These are phyloP conservation scores for Cladorrhinum samala DNA, from an alignment of 495 filamentous ascomycete genomes.

Conservation along the genomic window DNA sequence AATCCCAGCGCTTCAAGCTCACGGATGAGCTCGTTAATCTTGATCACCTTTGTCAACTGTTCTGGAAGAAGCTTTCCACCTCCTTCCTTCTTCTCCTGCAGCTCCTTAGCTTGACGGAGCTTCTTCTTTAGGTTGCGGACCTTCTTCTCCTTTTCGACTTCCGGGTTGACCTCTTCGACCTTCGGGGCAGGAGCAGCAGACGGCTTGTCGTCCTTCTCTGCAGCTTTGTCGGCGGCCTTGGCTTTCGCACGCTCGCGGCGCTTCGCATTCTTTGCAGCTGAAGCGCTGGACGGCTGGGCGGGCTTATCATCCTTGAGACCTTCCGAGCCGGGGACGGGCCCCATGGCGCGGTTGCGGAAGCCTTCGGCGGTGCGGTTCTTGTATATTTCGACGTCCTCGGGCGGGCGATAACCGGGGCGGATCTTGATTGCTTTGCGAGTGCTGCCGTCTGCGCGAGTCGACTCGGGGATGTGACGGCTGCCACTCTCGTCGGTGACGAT, in stretches of 20 bases:
- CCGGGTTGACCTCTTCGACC: conserved; percentile 48
- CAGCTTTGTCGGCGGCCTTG: conserved; percentile 49
- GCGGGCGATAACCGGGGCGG: conserved; percentile 85
- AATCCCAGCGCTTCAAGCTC: conserved; percentile 86
- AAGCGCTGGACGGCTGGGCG: conserved; percentile 36
- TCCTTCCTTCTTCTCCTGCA: conserved; percentile 84
- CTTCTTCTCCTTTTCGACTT: conserved; percentile 85
- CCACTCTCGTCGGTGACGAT: conserved; percentile 73
- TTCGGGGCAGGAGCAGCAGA: conserved; percentile 19
- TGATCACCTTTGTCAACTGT: conserved; percentile 95
- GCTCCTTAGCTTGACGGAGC: conserved; percentile 81
- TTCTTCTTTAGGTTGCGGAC: conserved; percentile 94
- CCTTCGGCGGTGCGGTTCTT: conserved; percentile 84
- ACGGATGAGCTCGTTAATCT: conserved; percentile 86
- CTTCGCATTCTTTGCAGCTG: conserved; percentile 80
- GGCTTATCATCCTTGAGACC: conserved; percentile 48
- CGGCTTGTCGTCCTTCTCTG: conserved; percentile 28
- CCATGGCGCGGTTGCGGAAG: conserved; percentile 74
- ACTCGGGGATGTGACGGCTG: conserved; percentile 82
- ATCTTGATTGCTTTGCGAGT: conserved; percentile 88
- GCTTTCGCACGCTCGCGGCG: conserved; percentile 76
- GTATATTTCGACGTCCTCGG: conserved; percentile 95
- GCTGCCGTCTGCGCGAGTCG: conserved; percentile 77
- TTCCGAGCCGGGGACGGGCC: conserved; percentile 73
- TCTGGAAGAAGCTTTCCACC: conserved; percentile 81